phyloP scores from a whole-genome alignment of 2,329 filamentous ascomycete genomes.

The Colletotrichum sp. region DNA sequence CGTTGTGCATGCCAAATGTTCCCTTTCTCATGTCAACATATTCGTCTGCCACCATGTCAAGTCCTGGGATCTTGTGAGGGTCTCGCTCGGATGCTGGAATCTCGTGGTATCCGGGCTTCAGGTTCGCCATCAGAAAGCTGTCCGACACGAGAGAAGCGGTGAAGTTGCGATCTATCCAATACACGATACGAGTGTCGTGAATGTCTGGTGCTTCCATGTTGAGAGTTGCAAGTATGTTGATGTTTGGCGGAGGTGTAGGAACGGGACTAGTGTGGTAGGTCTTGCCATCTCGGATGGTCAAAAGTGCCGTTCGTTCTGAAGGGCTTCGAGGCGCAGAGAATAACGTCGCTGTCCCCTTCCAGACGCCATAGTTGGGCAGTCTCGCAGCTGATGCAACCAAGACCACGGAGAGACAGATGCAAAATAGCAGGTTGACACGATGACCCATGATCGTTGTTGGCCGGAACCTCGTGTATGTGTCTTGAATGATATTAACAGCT shows the following conservation, averaged over 20 bases:
- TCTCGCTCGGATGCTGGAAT: background rate
- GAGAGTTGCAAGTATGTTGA: background rate
- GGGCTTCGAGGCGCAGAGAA: background rate
- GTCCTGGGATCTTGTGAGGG: background rate
- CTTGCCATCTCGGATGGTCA: background rate
- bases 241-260: background rate
- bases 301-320: background rate
- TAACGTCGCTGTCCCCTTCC: background rate
- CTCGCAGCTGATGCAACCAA: background rate
- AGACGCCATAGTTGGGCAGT: background rate
- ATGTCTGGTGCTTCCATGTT: background rate
- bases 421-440: background rate
- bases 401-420: background rate
- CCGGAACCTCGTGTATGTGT: background rate
- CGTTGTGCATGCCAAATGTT: rapidly evolving
- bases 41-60: background rate
- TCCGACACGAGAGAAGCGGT: background rate
- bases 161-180: background rate
- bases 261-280: background rate
- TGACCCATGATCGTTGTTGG: background rate
- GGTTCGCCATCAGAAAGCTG: background rate
- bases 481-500: background rate
- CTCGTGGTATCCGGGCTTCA: background rate
- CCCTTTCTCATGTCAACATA: background rate
- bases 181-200: background rate